Base-by-base conservation (phyloP, 2,329 filamentous ascomycete genomes). In the Myriosclerotinia curreyana region DNA sequence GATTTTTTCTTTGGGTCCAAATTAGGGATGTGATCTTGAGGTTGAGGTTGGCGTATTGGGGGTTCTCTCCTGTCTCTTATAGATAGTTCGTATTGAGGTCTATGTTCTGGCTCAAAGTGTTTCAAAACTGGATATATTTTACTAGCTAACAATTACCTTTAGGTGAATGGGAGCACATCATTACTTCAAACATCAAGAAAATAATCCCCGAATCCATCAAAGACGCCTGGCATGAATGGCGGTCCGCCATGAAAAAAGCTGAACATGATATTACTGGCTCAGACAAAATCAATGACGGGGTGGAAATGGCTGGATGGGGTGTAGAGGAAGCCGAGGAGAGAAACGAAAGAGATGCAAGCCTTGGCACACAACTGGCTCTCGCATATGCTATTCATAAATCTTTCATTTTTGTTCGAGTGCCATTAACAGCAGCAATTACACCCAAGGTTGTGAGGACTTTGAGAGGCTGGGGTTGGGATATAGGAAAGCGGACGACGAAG, bases 371-470 rank as follows among this genome's bases (percentile, higher is more conserved):
- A 75, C 80, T 99, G 38, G 92, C 91, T 20, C 83, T 99, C 56
- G 95, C 95, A 15, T 99, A 99, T 74, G 94, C 94, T 36, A 91
- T 99, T 65, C 95, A 99, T 82, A 99, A 99, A 79, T 96, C 90
- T 71, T 92, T 98, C 76, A 97, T 99, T 73, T 96, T 99, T 77
- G 77, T 98, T 69, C 86, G 95, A n/a, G 92, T 99, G 12, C 95
- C 95, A 11, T 79, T 98, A 68, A 95, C 95, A 1, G 92, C 91
- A 15, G 94, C 92, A 3, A 82, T 98, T 42, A 92, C 91, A 11
- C 95, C 95, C 1, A 97, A 96, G 77, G 88, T 98, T n/a, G 95
- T 97, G 72, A 96, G 92, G 77, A 85, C 87, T 15, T 80, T 99
- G 36, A 82, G 94, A 68, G 83, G 86, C 15, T 96, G 94, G 92